These are phyloP conservation scores for Plasmodium relictum DNA, from an alignment of 169 alveolate genomes.

Conservation along the genomic window DNA sequence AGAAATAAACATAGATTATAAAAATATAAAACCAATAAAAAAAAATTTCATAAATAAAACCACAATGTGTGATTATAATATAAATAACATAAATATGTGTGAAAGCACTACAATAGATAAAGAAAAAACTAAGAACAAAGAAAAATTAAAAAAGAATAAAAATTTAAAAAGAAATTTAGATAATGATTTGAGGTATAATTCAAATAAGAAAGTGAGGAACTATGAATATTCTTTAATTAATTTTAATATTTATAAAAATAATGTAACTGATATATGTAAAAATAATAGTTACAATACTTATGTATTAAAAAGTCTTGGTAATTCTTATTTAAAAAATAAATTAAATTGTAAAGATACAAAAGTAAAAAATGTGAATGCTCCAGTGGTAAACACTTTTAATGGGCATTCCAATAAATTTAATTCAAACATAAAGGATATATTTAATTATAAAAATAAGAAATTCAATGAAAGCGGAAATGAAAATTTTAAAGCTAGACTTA, in stretches of 20 bases:
- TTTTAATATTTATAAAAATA: slow-evolving; percentile 58
- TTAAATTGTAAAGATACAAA: slow-evolving; percentile 14
- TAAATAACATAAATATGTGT: not conserved
- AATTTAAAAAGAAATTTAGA: slow-evolving; percentile 43
- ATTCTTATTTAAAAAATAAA: slow-evolving; percentile 45
- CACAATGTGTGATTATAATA: too few species aligned
- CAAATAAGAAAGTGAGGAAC: slow-evolving; percentile 37
- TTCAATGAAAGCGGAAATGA: not conserved
- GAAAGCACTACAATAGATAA: not conserved
- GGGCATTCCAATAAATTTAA: not conserved
- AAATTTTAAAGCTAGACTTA: slow-evolving; percentile 2
- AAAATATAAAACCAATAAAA: too few species aligned
- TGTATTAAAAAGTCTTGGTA: slow-evolving; percentile 43
- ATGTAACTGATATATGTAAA: slow-evolving; percentile 15
- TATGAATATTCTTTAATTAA: slow-evolving; percentile 45
- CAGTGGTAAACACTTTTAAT: not conserved
- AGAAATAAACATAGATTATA: not conserved
- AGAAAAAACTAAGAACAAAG: slow-evolving; percentile 9
- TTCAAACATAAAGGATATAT: not conserved
- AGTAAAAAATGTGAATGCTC: not conserved
- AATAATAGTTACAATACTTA: slow-evolving; percentile 68
- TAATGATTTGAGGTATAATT: not conserved
- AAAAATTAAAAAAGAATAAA: slow-evolving; percentile 4
- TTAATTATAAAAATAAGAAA: not conserved
- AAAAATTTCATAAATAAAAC: too few species aligned